A percentile compares a stretch with the other conserved stretches of the same genome.
These are phyloP conservation scores for Venturia effusa DNA, from an alignment of 2,329 filamentous ascomycete genomes.

Conservation along the genomic window DNA sequence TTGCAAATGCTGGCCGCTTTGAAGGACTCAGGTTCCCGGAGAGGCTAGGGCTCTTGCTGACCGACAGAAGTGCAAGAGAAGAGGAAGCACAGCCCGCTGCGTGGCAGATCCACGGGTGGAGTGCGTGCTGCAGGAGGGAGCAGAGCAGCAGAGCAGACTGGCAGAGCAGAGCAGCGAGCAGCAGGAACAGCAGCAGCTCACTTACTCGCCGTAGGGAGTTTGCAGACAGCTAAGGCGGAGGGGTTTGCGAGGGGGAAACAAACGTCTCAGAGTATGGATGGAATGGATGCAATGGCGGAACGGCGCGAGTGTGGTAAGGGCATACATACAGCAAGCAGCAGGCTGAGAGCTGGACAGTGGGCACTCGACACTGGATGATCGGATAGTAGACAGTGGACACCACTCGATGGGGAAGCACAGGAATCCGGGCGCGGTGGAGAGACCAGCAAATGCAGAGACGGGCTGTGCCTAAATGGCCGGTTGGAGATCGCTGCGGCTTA, in stretches of 20 bases:
- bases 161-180: constrained; percentile 3
- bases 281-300: not conserved
- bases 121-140: constrained; percentile 7
- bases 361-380: too few relatives aligned
- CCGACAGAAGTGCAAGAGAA: constrained; percentile 8
- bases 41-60: constrained; percentile 8
- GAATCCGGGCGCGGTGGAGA: not conserved
- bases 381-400: not conserved
- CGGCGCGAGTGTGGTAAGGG: not conserved
- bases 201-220: not conserved
- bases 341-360: not conserved
- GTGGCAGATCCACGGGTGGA: constrained; percentile 2
- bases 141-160: too few relatives aligned
- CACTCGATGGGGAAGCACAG: constrained; percentile 8
- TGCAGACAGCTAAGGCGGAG: not conserved
- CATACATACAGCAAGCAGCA: constrained; percentile 9
- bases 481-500: constrained; percentile 10
- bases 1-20: constrained; percentile 1
- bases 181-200: constrained; percentile 6
- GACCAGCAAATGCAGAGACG: not conserved
- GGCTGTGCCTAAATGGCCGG: constrained; percentile 7
- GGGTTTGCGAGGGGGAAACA: not conserved
- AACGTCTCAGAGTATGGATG: not conserved
- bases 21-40: not conserved
- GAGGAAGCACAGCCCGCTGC: constrained; percentile 7